Evolutionary conservation across 805 yeast genomes (phyloP).

Genomic region (Suhomyces pyralidae): DNA sequence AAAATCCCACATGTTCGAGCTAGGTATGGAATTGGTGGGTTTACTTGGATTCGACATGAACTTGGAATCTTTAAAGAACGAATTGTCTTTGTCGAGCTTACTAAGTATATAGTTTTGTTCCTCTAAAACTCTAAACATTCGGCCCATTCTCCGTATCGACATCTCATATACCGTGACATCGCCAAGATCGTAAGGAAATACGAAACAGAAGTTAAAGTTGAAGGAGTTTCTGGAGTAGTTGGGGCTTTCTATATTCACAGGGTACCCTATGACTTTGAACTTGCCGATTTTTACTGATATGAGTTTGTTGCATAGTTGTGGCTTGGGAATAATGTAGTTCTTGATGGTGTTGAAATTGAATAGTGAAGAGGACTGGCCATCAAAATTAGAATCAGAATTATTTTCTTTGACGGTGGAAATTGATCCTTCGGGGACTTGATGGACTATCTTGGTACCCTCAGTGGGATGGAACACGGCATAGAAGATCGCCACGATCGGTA

Average conservation of each 20-base stretch:
- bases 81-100: slow-evolving; percentile 35
- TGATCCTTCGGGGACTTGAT: slow-evolving; percentile 84
- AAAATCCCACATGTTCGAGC: background rate
- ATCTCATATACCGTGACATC: slow-evolving; percentile 86
- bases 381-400: background rate
- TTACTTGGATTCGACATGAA: background rate
- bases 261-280: slow-evolving; percentile 79
- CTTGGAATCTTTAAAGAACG: slow-evolving; percentile 34
- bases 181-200: slow-evolving; percentile 69
- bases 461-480: slow-evolving; percentile 93
- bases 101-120: slow-evolving; percentile 83
- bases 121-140: slow-evolving; percentile 85
- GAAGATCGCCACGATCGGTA: slow-evolving; percentile 84
- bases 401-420: slow-evolving; percentile 35
- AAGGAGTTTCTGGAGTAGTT: slow-evolving; percentile 88
- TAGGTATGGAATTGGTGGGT: background rate
- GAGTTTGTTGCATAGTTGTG: slow-evolving; percentile 80
- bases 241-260: slow-evolving; percentile 73
- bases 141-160: slow-evolving; percentile 78
- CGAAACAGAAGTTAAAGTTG: slow-evolving; percentile 89
- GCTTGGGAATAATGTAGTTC: slow-evolving; percentile 91
- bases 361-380: slow-evolving; percentile 18
- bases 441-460: slow-evolving; percentile 88
- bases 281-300: slow-evolving; percentile 69
- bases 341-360: slow-evolving; percentile 83